Conservation (phyloP, 768 basidiomycete species). For the Tremella mesenterica region DNA sequence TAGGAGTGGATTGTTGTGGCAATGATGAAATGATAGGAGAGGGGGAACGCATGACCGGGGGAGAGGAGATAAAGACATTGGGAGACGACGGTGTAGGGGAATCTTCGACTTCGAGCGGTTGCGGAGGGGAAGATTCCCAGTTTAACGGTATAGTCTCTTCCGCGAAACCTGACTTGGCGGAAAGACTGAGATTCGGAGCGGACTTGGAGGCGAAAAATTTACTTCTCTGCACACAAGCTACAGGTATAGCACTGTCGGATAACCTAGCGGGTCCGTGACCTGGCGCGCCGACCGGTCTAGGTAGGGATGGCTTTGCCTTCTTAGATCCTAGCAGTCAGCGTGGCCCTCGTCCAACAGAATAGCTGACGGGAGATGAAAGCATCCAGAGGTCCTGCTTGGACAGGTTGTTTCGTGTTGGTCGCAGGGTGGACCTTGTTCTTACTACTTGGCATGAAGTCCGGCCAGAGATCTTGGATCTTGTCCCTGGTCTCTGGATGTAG, state of each 20-base stretch:
- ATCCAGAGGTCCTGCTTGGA: constrained; percentile 29
- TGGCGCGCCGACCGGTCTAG: constrained; percentile 28
- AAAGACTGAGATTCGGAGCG: no score
- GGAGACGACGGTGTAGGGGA: constrained; percentile 2
- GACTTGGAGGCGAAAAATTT: constrained; percentile 24
- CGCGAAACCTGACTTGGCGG: background rate
- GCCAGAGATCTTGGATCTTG: constrained; percentile 39
- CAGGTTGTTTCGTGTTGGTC: constrained; percentile 22
- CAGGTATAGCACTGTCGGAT: constrained; percentile 21
- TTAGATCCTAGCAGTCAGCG: constrained; percentile 5
- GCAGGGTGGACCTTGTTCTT: background rate
- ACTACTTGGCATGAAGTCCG: constrained; percentile 25
- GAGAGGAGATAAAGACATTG: background rate
- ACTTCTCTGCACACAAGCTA: constrained; percentile 13
- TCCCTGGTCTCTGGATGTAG: constrained; percentile 40
- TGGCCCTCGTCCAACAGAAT: background rate
- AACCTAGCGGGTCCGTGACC: constrained; percentile 33
- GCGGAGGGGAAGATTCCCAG: constrained; percentile 17
- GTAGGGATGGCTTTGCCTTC: constrained; percentile 9
- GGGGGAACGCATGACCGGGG: constrained; percentile 10
- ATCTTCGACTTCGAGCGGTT: constrained; percentile 9
- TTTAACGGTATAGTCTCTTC: constrained; percentile 5
- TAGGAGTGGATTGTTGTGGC: constrained; percentile 6
- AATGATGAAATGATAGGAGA: constrained; percentile 23
- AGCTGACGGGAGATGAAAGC: constrained; percentile 38